Percentiles rank a stretch among this genome's conserved stretches.
Evolutionary conservation across 208 protist species (phyloP).

Genomic region (Wallacemonas sp.): DNA sequence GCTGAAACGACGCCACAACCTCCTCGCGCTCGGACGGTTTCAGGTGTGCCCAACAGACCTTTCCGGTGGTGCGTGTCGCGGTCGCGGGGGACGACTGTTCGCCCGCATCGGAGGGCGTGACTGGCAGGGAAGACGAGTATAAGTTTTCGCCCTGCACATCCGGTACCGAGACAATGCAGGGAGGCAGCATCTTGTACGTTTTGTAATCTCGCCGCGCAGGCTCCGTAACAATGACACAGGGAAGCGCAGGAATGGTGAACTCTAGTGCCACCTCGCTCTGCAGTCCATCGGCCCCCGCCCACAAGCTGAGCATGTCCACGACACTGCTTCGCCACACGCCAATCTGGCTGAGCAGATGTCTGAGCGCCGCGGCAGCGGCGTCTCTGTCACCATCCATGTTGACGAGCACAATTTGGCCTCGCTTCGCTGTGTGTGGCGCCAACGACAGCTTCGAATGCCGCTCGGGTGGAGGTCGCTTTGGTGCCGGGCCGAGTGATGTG

Average conservation of each 20-base stretch:
- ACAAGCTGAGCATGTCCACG: conserved; percentile 71
- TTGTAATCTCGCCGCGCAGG: conserved; percentile 19
- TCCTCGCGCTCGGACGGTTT: conserved; percentile 4
- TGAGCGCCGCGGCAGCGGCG: conserved; percentile 29
- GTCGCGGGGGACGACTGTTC: neutral
- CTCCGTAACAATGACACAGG: conserved; percentile 57
- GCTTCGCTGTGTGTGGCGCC: conserved; percentile 37
- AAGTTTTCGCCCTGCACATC: neutral
- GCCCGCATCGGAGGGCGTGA: neutral
- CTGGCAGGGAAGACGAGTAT: neutral
- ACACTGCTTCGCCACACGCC: conserved; percentile 60
- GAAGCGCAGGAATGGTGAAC: conserved; percentile 52
- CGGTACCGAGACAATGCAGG: neutral
- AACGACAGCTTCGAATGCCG: conserved; percentile 14
- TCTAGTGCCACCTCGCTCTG: conserved; percentile 61
- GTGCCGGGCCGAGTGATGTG: conserved; percentile 25
- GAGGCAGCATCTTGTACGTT: conserved; percentile 1
- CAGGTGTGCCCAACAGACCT: neutral
- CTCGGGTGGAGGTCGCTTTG: conserved; percentile 11
- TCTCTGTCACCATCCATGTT: conserved; percentile 65
- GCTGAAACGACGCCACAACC: conserved; percentile 7
- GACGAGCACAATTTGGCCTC: conserved; percentile 82
- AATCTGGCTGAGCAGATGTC: conserved; percentile 24
- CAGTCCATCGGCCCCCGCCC: conserved; percentile 67
- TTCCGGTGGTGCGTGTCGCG: neutral